Percentiles rank a stretch among this genome's conserved stretches.
phyloP scores from a whole-genome alignment of 228 moss, liverwort and hornwort genomes.

The Sphagnum fallax region DNA sequence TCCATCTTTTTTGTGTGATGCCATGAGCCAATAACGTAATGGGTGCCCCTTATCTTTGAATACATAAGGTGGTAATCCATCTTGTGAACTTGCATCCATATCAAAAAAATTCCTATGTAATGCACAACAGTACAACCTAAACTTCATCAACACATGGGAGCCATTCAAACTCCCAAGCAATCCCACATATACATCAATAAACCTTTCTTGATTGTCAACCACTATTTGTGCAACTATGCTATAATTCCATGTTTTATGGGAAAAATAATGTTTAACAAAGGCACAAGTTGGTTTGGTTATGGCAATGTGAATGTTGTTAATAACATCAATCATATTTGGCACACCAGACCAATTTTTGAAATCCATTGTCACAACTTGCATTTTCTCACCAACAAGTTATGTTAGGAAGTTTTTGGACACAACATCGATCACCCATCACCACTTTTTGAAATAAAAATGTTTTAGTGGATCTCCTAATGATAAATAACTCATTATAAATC shows the following conservation, averaged over 20 bases:
- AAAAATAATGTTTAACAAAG: neutral
- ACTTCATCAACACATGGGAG: neutral
- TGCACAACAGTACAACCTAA: neutral
- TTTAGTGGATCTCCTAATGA: too few species aligned
- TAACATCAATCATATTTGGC: too few species aligned
- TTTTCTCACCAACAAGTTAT: too few species aligned
- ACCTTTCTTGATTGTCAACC: neutral
- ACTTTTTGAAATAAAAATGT: too few species aligned
- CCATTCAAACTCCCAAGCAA: neutral
- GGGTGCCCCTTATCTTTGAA: neutral
- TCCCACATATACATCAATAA: neutral
- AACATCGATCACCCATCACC: too few species aligned
- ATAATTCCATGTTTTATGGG: neutral
- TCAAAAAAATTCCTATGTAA: neutral
- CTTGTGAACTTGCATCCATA: neutral
- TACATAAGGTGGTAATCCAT: neutral
- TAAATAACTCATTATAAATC: too few species aligned
- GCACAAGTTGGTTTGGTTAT: neutral
- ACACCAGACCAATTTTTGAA: too few species aligned
- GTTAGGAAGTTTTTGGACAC: too few species aligned
- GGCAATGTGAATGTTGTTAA: too few species aligned
- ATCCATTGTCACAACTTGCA: too few species aligned
- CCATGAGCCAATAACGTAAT: neutral
- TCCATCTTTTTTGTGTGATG: neutral
- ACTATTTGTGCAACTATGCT: neutral